Conservation (phyloP, 78 protist genomes). For the Guillardia theta region DNA sequence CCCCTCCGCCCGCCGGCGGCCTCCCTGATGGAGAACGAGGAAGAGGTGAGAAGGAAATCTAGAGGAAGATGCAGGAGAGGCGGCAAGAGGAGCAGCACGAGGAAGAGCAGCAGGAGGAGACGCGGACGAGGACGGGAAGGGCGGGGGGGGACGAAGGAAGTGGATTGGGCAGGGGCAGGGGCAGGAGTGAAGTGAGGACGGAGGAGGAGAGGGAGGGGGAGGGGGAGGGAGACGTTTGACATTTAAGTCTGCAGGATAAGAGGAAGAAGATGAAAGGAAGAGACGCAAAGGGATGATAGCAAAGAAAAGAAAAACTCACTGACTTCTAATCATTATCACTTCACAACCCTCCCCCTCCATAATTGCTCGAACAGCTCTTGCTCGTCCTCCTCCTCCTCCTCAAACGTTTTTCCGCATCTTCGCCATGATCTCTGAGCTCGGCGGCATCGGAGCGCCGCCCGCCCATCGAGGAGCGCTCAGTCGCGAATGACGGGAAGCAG, state of each 20-base stretch:
- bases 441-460: neutral
- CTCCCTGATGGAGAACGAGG: neutral
- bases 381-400: too few species aligned
- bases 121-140: neutral
- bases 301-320: neutral
- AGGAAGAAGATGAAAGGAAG: neutral
- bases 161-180: neutral
- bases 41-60: neutral
- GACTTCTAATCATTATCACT: too few species aligned
- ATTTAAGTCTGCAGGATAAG: neutral
- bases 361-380: too few species aligned
- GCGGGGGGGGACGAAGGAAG: neutral
- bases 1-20: too few species aligned
- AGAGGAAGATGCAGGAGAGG: neutral
- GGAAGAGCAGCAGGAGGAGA: neutral
- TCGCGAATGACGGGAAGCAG: too few species aligned
- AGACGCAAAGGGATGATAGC: neutral
- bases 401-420: too few species aligned
- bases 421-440: too few species aligned
- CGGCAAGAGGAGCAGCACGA: neutral
- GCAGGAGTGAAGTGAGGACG: neutral
- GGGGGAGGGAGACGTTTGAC: neutral
- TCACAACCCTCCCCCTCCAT: too few species aligned
- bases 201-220: neutral
- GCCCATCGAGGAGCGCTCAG: neutral